A percentile compares a stretch with the other conserved stretches of the same genome.
Evolutionary conservation across 2,329 filamentous ascomycete species (phyloP).

Genomic region (Xylariales sp.): DNA sequence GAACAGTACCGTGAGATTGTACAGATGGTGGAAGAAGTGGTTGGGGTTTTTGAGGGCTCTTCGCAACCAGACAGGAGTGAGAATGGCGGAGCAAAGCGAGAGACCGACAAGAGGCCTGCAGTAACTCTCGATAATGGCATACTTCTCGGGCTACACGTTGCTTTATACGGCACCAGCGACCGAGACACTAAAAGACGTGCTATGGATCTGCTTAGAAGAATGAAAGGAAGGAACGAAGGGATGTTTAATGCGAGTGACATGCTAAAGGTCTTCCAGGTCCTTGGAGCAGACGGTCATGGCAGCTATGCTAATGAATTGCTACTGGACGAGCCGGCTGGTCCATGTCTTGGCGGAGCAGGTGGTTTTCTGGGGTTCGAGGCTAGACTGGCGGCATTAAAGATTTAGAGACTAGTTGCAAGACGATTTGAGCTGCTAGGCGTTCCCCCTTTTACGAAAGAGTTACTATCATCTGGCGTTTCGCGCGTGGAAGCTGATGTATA

Average conservation of each 20-base stretch:
- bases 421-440: too few species aligned
- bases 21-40: too few species aligned
- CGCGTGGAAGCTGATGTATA: too few species aligned
- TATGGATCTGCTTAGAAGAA: constrained; percentile 1
- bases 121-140: constrained; percentile 8
- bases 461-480: too few species aligned
- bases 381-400: not conserved
- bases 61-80: too few species aligned
- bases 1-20: too few species aligned
- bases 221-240: constrained; percentile 6
- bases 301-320: constrained; percentile 1
- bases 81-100: too few species aligned
- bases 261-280: constrained; percentile 1
- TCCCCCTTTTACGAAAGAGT: too few species aligned
- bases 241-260: constrained; percentile 6
- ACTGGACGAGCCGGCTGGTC: constrained; percentile 5
- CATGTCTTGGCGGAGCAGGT: not conserved
- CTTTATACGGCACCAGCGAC: not conserved
- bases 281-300: constrained; percentile 2
- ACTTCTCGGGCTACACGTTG: constrained; percentile 3
- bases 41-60: too few species aligned
- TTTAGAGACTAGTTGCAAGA: too few species aligned
- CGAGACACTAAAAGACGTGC: constrained; percentile 2
- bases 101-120: not conserved
- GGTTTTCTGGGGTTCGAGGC: constrained; percentile 4